Evolutionary conservation across 73 alveolate species (phyloP).

Genomic region (Stentor roeselii): DNA sequence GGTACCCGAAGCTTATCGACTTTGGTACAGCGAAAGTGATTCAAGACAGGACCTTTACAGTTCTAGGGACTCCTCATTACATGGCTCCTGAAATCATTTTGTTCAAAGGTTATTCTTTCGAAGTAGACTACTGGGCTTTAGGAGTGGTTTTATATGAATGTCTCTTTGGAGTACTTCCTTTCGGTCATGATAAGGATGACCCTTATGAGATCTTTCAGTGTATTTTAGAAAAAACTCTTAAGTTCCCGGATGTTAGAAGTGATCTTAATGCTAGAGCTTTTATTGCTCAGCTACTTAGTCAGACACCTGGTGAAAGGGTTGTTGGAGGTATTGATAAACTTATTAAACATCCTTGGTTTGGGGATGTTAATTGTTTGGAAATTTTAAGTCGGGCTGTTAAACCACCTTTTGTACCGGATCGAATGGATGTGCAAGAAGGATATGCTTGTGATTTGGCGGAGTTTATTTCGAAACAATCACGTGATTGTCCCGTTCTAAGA

Average conservation of each 20-base stretch:
- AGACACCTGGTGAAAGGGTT: background rate
- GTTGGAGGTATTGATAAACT: background rate
- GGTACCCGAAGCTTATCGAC: slow-evolving; percentile 31
- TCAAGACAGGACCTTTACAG: background rate
- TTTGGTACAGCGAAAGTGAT: slow-evolving; percentile 10
- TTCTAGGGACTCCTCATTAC: slow-evolving; percentile 29
- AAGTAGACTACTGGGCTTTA: slow-evolving; percentile 26
- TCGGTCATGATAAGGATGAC: slow-evolving; percentile 53
- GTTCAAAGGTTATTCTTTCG: slow-evolving; percentile 25
- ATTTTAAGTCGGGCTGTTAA: too few species aligned
- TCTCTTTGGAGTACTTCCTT: slow-evolving; percentile 49
- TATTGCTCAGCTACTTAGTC: background rate
- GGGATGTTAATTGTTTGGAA: background rate
- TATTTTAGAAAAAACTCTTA: background rate
- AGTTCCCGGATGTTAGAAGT: background rate
- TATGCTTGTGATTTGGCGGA: too few species aligned
- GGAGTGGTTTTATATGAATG: slow-evolving; percentile 40
- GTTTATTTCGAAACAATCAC: too few species aligned
- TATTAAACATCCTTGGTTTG: background rate
- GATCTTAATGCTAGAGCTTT: background rate
- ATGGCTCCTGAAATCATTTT: slow-evolving; percentile 27
- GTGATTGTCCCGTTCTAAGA: too few species aligned
- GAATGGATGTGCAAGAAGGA: too few species aligned
- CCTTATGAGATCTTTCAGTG: slow-evolving; percentile 19
- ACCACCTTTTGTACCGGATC: too few species aligned